These are phyloP conservation scores for Calonectria hongkongensis DNA, from an alignment of 2,329 filamentous ascomycete genomes.

Conservation along the genomic window DNA sequence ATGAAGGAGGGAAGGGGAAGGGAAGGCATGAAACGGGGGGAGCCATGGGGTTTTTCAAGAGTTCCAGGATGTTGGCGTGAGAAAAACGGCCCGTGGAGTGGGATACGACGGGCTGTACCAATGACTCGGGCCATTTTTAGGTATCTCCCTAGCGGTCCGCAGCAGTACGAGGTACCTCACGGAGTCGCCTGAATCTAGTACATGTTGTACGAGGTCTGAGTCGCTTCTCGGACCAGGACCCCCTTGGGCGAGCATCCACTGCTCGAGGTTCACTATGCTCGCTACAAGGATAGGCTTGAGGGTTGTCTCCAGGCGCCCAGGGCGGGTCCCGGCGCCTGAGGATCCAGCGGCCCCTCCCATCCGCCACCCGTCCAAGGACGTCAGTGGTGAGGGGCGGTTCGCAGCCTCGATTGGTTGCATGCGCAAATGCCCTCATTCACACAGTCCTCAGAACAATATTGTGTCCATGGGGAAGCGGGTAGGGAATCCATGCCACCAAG, in stretches of 20 bases:
- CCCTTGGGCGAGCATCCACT: constrained; percentile 16
- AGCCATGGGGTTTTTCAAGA: constrained; percentile 49
- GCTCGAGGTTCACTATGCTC: constrained; percentile 23
- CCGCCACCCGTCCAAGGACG: constrained; percentile 13
- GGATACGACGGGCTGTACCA: constrained; percentile 27
- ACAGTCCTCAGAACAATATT: neutral
- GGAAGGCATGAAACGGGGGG: constrained; percentile 47
- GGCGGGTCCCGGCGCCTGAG: constrained; percentile 32
- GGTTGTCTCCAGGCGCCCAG: constrained; percentile 20
- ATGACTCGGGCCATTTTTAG: neutral
- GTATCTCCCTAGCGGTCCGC: constrained; percentile 17
- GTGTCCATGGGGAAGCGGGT: neutral
- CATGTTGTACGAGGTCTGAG: constrained; percentile 29
- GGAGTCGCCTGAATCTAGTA: constrained; percentile 34
- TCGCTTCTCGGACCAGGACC: constrained; percentile 11
- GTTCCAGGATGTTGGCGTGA: constrained; percentile 30
- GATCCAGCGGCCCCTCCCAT: constrained; percentile 21
- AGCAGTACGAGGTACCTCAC: neutral
- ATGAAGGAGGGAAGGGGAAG: constrained; percentile 50
- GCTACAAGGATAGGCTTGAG: constrained; percentile 45
- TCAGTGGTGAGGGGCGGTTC: neutral
- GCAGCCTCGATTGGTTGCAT: constrained; percentile 2
- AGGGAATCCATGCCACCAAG: neutral
- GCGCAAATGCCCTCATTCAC: constrained; percentile 13
- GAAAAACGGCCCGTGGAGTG: constrained; percentile 24